A percentile compares a stretch with the other conserved stretches of the same genome.
Evolutionary conservation across 2,329 filamentous ascomycete genomes (phyloP).

Genomic region (Ceratocystis albifundus): DNA sequence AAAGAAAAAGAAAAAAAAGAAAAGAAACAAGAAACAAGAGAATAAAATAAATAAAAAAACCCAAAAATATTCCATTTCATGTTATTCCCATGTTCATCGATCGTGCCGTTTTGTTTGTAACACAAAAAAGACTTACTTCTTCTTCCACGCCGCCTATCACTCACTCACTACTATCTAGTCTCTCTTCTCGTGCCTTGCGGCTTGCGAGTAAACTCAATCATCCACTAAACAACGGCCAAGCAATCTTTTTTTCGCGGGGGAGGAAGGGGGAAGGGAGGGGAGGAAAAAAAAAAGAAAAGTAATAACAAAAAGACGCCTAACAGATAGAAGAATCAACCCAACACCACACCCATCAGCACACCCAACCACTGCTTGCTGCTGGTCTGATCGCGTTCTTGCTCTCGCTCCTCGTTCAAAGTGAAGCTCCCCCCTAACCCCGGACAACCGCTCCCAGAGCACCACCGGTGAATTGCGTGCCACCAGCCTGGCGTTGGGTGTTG

Average conservation of each 20-base stretch:
- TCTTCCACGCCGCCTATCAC: not conserved
- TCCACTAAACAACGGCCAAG: too few relatives aligned
- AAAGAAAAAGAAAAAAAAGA: too few relatives aligned
- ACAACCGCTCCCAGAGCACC: slow-evolving; percentile 63
- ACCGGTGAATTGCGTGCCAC: slow-evolving; percentile 70
- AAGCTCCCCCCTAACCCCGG: slow-evolving; percentile 33
- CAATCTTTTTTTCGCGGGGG: not conserved
- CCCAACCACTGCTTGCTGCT: not conserved
- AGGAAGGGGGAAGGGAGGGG: not conserved
- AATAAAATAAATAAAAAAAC: slow-evolving; percentile 3
- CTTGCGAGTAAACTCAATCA: too few relatives aligned
- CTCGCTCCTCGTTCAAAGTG: not conserved
- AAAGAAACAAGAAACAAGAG: not conserved
- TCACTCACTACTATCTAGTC: not conserved
- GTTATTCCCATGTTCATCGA: slow-evolving; percentile 4
- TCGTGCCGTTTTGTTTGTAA: not conserved
- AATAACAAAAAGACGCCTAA: slow-evolving; percentile 18
- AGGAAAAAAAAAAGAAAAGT: slow-evolving; percentile 6
- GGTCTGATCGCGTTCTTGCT: not conserved
- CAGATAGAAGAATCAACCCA: slow-evolving; percentile 14
- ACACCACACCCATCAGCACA: not conserved
- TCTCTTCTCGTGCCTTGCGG: not conserved
- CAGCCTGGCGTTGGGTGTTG: slow-evolving; percentile 53
- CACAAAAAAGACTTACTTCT: not conserved
- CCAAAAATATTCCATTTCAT: not conserved